phyloP scores from a whole-genome alignment of 257 asterid species.

The Lantana camara region DNA sequence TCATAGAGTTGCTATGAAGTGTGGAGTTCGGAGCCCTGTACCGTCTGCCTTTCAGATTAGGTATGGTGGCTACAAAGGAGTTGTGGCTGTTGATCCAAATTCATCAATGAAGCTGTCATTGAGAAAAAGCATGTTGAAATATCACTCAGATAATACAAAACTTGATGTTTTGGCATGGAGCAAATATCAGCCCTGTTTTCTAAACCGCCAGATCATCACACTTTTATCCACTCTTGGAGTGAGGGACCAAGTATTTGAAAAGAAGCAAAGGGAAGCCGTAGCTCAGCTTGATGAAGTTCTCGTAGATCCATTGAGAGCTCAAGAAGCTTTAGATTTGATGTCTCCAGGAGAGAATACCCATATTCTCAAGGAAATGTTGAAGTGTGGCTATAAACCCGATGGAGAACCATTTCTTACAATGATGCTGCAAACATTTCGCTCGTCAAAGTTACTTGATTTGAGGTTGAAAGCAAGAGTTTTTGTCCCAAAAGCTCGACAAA shows the following conservation, averaged over 20 bases:
- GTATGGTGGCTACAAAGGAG: conserved; percentile 90
- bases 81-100: conserved; percentile 72
- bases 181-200: conserved; percentile 81
- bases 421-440: conserved; percentile 82
- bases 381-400: conserved; percentile 81
- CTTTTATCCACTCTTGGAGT: conserved; percentile 86
- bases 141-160: conserved; percentile 56
- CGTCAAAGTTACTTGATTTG: conserved; percentile 74
- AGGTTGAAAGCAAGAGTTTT: conserved; percentile 64
- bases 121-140: conserved; percentile 82
- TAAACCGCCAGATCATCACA: conserved; percentile 82
- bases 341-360: conserved; percentile 77
- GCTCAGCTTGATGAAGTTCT: conserved; percentile 68
- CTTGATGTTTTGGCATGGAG: conserved; percentile 81
- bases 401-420: conserved; percentile 83
- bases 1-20: conserved; percentile 58
- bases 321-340: conserved; percentile 81
- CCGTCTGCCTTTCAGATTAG: conserved; percentile 95
- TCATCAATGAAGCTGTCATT: conserved; percentile 60
- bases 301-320: conserved; percentile 66
- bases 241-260: conserved; percentile 52
- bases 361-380: conserved; percentile 79
- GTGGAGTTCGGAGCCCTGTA: conserved; percentile 47
- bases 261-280: conserved; percentile 73
- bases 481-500: conserved; percentile 62